Evolutionary conservation across 345 rosid species (phyloP).

Genomic region (Trapa incisa): DNA sequence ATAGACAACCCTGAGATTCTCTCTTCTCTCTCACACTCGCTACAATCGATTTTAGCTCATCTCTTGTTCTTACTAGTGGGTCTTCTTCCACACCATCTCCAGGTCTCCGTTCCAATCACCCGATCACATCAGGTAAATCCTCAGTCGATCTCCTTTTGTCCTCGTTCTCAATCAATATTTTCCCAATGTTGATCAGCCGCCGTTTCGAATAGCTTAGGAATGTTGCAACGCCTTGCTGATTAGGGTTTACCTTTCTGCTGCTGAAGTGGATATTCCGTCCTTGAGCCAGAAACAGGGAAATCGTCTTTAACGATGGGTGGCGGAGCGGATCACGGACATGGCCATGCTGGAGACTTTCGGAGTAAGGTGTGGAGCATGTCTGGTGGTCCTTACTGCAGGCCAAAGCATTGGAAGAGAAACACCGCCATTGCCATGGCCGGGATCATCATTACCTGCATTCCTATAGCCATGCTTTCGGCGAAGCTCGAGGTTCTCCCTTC

Average conservation of each 20-base stretch:
- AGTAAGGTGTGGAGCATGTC: constrained; percentile 86
- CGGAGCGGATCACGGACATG: constrained; percentile 70
- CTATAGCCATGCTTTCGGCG: constrained; percentile 83
- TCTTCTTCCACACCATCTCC: background rate
- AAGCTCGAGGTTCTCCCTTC: constrained; percentile 64
- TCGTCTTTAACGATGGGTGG: constrained; percentile 33
- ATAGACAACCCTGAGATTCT: background rate
- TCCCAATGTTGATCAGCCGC: background rate
- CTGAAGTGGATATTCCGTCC: background rate
- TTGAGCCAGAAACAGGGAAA: background rate
- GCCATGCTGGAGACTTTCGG: constrained; percentile 73
- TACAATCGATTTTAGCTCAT: background rate
- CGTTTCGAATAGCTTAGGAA: background rate
- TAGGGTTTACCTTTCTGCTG: background rate
- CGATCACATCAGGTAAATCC: constrained; percentile 1
- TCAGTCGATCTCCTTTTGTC: background rate
- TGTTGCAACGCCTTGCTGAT: background rate
- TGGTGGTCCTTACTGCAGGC: constrained; percentile 94
- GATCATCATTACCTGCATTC: constrained; percentile 69
- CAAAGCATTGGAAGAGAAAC: constrained; percentile 95
- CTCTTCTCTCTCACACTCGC: background rate
- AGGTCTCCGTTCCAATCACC: background rate
- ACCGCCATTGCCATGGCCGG: constrained; percentile 94
- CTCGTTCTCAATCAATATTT: background rate
- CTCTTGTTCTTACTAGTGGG: background rate